These are phyloP conservation scores for Selaginella moellendorffii DNA, from an alignment of 75 land plant genomes.

Conservation along the genomic window DNA sequence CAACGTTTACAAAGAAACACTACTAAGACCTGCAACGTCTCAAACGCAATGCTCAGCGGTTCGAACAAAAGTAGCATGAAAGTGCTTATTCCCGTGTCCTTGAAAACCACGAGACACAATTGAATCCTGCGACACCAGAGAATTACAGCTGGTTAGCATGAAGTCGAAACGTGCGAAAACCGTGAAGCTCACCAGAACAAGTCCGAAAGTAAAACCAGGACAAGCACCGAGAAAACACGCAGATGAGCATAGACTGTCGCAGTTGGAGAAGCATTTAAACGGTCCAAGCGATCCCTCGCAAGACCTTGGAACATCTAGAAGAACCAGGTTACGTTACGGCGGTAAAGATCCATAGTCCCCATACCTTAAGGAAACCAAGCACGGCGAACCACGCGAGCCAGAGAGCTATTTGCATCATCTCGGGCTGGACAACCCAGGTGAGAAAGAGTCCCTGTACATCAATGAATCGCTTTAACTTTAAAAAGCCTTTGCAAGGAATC, in stretches of 20 bases:
- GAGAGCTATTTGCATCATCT: constrained; percentile 39
- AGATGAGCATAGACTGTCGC: constrained; percentile 65
- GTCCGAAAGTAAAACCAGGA: constrained; percentile 26
- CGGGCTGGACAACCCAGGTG: constrained; percentile 62
- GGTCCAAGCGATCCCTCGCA: constrained; percentile 83
- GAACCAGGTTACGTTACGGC: neutral
- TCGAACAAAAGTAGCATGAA: constrained; percentile 69
- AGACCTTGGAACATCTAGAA: constrained; percentile 76
- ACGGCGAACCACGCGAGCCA: constrained; percentile 78
- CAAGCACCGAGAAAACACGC: constrained; percentile 50
- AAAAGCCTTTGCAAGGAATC: too few relatives aligned
- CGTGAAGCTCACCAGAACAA: constrained; percentile 17
- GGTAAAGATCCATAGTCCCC: neutral
- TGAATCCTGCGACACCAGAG: constrained; percentile 46
- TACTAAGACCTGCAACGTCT: constrained; percentile 66
- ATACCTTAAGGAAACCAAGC: constrained; percentile 76
- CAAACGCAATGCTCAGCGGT: constrained; percentile 88
- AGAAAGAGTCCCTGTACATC: constrained; percentile 82
- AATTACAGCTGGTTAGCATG: neutral
- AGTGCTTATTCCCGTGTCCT: constrained; percentile 33
- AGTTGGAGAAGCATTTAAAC: constrained; percentile 88
- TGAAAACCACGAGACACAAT: constrained; percentile 37
- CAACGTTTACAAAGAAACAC: neutral
- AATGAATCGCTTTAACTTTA: too few relatives aligned
- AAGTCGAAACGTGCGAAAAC: neutral